Evolutionary conservation across 208 protist species (phyloP).

Genomic region (Trichomonas gallinae): DNA sequence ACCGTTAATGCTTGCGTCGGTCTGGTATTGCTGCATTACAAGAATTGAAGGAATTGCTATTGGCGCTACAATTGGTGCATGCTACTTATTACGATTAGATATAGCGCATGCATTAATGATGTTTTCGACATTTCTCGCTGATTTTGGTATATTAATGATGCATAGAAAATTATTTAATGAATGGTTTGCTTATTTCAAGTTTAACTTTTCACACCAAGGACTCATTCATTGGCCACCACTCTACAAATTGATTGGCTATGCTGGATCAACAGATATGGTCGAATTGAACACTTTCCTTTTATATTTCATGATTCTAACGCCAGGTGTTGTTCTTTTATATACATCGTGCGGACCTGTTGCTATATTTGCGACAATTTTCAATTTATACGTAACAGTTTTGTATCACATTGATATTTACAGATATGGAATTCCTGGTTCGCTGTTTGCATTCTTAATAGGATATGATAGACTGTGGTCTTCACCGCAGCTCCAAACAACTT

Average conservation of each 20-base stretch:
- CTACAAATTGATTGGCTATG: background rate
- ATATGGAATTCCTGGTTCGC: background rate
- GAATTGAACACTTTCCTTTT: background rate
- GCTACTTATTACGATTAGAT: background rate
- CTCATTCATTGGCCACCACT: background rate
- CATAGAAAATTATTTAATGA: background rate
- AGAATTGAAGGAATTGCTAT: constrained; percentile 1
- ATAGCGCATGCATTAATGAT: background rate
- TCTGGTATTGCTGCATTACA: background rate
- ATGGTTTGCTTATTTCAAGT: background rate
- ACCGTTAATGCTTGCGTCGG: background rate
- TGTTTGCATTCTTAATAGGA: background rate
- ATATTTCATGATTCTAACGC: background rate
- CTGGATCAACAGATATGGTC: background rate
- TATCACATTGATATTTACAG: background rate
- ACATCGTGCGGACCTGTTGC: background rate
- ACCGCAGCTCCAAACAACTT: too few species aligned
- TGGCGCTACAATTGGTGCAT: background rate
- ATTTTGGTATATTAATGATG: background rate
- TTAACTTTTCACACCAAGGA: background rate
- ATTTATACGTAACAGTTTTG: background rate
- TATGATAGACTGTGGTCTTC: background rate
- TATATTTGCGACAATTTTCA: background rate
- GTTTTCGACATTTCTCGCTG: background rate
- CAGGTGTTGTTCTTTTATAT: background rate